Percentiles rank a stretch among this genome's conserved stretches.
phyloP scores from a whole-genome alignment of 305 asterid genomes.

The Striga hermonthica region DNA sequence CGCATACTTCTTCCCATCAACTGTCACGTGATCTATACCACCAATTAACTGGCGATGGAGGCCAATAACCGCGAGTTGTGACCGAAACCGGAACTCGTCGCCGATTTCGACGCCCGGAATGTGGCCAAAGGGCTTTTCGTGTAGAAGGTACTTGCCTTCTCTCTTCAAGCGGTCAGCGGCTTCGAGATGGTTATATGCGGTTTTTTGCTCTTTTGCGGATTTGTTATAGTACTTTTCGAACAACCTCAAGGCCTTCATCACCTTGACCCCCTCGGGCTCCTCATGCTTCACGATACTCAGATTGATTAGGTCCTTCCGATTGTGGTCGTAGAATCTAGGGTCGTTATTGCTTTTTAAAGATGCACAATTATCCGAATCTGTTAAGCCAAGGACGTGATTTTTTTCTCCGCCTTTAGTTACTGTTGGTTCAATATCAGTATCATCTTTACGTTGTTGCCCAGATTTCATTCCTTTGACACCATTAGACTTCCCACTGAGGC shows the following conservation, averaged over 20 bases:
- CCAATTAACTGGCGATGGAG: conserved; percentile 67
- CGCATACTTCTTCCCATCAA: conserved; percentile 62
- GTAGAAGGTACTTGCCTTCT: neutral
- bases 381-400: neutral
- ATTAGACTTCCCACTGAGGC: no score
- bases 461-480: no score
- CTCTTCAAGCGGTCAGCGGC: conserved; percentile 1
- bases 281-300: conserved; percentile 29
- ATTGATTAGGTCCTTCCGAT: conserved; percentile 25
- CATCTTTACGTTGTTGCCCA: no score
- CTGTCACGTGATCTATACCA: conserved; percentile 63
- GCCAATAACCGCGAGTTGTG: conserved; percentile 63
- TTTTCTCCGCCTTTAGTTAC: conserved; percentile 3
- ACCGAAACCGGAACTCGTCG: conserved; percentile 63
- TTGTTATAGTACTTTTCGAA: conserved; percentile 45
- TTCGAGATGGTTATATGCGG: neutral
- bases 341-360: neutral
- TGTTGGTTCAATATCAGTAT: neutral
- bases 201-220: conserved; percentile 39
- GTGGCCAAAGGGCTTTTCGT: conserved; percentile 48
- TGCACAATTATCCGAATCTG: neutral
- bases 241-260: conserved; percentile 50
- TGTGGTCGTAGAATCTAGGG: neutral
- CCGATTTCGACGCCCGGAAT: conserved; percentile 72
- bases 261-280: conserved; percentile 30